Base-by-base conservation (phyloP, 192 early-diverging fungal genomes). In the Jimgerdemannia lactiflua region DNA sequence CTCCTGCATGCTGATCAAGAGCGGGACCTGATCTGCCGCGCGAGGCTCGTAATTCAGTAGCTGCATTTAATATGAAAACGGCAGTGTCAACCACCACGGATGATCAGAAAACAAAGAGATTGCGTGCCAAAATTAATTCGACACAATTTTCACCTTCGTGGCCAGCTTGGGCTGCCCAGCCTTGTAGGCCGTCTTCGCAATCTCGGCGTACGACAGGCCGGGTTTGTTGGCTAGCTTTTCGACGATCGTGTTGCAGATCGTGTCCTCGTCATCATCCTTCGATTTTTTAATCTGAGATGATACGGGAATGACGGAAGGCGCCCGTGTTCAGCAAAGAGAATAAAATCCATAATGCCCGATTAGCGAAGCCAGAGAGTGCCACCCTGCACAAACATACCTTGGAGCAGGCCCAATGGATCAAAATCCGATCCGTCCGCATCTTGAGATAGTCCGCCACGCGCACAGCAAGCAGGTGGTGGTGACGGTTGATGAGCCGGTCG, bases 381-480 rank as follows among this genome's bases (percentile, higher is more conserved):
- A 29, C 29, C 29, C 29, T 29, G 29, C 29, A 29, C 29, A 29
- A 29, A 29, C 65, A 73, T 78, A 93, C 92, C 86, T 98, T 98
- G 70, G 94, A 90, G 72, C 98, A 96, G 1, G 97, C 98, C 98
- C 98, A 99, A 77, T 97, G 94, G 65, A 98, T 92, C 19, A 96
- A 81, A 14, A 98, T 93, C 43, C 92, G 87, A 73, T 95, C 94
- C 0, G 88, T 85, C 17, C 90, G 87, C 67, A 96, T 86, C 19
- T 92, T 89, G 64, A 98, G 77, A 76, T 95, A 97, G 18, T 92
- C 92, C 77, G 95, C 94, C 39, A 98, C 85, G 4, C 89, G 85
- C 20, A 96, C 81, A 0, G 98, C 98, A 43, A 99, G 82, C n/a
- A 92, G 79, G 77, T 98, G 95, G 41, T 90, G 88, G 71, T 95